Conservation (phyloP, 2,329 filamentous ascomycete species). For the Ophiostoma piceae region DNA sequence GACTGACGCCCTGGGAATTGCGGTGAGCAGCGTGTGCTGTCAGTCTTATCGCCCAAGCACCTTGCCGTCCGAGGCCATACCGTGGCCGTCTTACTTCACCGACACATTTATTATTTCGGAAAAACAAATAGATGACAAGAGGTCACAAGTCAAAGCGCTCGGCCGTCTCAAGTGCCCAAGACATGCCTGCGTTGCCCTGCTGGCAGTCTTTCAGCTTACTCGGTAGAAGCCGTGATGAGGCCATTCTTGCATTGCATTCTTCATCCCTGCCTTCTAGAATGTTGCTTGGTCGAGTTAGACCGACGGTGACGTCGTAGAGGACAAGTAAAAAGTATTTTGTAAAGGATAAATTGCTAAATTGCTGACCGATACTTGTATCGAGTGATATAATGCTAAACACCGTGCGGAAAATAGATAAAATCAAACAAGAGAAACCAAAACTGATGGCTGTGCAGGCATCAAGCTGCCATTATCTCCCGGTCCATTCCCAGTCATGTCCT, state of each 20-base stretch:
- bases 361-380: neutral
- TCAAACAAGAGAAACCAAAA: neutral
- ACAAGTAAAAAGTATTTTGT: neutral
- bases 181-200: neutral
- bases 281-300: neutral
- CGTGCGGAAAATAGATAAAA: neutral
- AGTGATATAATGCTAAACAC: constrained; percentile 6
- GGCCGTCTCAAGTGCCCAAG: neutral
- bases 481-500: neutral
- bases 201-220: neutral
- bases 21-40: constrained; percentile 4
- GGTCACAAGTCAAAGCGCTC: neutral
- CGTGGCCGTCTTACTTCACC: neutral
- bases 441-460: neutral
- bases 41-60: constrained; percentile 2
- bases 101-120: neutral
- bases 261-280: neutral
- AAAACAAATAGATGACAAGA: no score
- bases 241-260: neutral
- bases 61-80: neutral
- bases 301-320: no score
- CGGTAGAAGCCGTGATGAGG: neutral
- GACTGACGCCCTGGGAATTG: neutral
- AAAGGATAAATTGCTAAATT: neutral
- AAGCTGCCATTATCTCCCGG: neutral